These are phyloP conservation scores for Heritiera littoralis DNA, from an alignment of 345 rosid genomes.

Conservation along the genomic window DNA sequence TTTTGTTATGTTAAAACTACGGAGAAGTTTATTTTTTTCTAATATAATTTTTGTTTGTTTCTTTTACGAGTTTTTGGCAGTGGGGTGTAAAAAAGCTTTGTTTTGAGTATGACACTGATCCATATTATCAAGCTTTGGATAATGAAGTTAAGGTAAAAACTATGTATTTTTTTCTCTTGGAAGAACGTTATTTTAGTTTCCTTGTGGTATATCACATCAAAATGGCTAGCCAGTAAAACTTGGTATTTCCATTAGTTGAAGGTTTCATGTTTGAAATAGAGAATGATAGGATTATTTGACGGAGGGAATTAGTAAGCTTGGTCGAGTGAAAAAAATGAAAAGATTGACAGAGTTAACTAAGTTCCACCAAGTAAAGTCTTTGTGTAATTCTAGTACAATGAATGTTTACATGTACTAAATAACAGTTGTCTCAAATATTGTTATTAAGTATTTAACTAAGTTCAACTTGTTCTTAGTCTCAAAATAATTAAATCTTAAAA, in stretches of 20 bases:
- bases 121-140: conserved; percentile 82
- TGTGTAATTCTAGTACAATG: background rate
- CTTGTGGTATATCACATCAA: background rate
- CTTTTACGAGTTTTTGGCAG: conserved; percentile 38
- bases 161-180: background rate
- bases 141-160: conserved; percentile 59
- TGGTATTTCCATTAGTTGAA: background rate
- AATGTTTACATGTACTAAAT: background rate
- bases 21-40: background rate
- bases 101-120: conserved; percentile 85
- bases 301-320: background rate
- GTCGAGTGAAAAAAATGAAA: no score
- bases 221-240: background rate
- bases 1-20: background rate
- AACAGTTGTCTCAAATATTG: background rate
- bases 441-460: background rate
- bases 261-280: background rate
- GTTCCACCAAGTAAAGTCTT: background rate
- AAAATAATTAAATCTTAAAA: background rate
- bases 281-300: background rate
- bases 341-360: no score
- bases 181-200: background rate
- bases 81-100: conserved; percentile 80
- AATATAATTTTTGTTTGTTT: background rate
- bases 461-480: background rate